These are phyloP conservation scores for Botrytis deweyae DNA, from an alignment of 2,329 filamentous ascomycete species.

Conservation along the genomic window DNA sequence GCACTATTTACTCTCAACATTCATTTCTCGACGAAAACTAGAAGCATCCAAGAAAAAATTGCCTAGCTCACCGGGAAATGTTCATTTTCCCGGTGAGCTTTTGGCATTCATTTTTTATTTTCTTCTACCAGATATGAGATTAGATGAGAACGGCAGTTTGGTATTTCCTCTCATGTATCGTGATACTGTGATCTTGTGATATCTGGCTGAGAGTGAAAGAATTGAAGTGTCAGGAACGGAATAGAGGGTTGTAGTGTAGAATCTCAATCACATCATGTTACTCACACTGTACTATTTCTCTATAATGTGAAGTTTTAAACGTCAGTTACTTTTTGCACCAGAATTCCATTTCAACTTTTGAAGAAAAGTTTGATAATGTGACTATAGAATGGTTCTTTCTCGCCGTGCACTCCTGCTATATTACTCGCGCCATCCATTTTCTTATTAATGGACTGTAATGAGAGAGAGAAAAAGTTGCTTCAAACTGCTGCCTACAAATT, in stretches of 20 bases:
- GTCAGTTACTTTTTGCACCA: neutral
- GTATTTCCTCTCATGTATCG: neutral
- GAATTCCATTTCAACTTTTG: neutral
- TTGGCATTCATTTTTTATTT: neutral
- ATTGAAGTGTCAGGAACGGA: neutral
- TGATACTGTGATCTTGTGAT: neutral
- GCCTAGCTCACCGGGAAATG: neutral
- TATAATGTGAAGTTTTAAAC: neutral
- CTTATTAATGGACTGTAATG: neutral
- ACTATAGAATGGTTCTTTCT: neutral
- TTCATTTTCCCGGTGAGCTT: neutral
- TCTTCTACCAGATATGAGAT: neutral
- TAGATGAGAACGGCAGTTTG: neutral
- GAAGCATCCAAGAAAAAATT: neutral
- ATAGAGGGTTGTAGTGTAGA: neutral
- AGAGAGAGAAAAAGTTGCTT: neutral
- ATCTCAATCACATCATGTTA: neutral
- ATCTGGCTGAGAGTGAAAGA: neutral
- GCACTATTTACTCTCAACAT: neutral
- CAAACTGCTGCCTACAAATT: slow-evolving; percentile 13
- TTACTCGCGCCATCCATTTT: neutral
- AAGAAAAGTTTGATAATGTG: neutral
- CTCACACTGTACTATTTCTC: too few relatives aligned
- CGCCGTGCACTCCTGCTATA: neutral
- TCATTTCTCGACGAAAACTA: neutral